Base-by-base conservation (phyloP, 495 filamentous ascomycete genomes). In the Articulospora tetracladia region DNA sequence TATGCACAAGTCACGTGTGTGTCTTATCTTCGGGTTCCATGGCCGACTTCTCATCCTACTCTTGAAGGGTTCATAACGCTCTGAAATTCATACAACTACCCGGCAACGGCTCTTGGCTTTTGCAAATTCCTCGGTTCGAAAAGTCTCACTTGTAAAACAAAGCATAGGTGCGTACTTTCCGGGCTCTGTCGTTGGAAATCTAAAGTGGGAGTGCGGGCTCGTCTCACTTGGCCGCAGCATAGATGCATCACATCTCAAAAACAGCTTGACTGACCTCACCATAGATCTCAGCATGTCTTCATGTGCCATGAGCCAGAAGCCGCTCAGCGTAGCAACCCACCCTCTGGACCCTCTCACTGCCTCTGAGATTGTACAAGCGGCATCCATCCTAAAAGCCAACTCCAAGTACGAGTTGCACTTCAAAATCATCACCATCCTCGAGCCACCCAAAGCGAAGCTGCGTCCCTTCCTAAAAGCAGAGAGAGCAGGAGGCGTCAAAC, bases 401-500 rank as follows among this genome's bases (percentile, higher is more conserved):
- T 48, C 53, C 22, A 26, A 34, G 10, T 19, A 46, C 4, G 39
- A 53, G 24, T 50, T 65, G 2, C 58, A 65, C 41, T 65, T 65
- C 54, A 65, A 65, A 41, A 52, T 58, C 22, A 61, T 65, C 36
- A 46, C 47, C 8, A 65, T 61, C 25, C 48, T 61, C 30, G 62
- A 65, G 28, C 62, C 62, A 48, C 58, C 58, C 6, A 65, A 65
- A 49, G 34, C 30, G 17, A 32, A 41, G 13, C 58, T 65, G 6
- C 47, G 58, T 15, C 24, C 46, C n/a, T 61, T 61, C 25, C 54
- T 65, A 11, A 34, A 11, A 53, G 58, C 58, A 0, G 62, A 65
- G 44, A 12, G 62, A 51, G 48, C 53, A 25, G 62, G 54, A 7
- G n/a, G 8, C n/a, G 4, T 22, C 22, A 17, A 22, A 11, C 20